Conservation (phyloP, 2,329 filamentous ascomycete genomes). For the Dothiorella sarmentorum region DNA sequence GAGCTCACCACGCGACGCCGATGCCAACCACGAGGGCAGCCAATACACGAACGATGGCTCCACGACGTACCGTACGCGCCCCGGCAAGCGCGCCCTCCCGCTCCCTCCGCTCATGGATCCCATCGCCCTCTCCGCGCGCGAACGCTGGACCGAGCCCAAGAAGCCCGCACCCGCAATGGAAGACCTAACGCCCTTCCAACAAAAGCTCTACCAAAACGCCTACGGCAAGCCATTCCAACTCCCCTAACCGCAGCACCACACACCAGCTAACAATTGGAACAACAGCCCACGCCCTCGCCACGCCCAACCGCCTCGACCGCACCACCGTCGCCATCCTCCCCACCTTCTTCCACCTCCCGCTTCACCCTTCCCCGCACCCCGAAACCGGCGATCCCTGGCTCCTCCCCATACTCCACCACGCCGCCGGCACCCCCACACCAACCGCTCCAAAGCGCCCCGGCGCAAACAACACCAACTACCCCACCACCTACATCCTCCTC, state of each 20-base stretch:
- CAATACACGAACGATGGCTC: slow-evolving; percentile 20
- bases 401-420: slow-evolving; percentile 44
- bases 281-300: slow-evolving; percentile 60
- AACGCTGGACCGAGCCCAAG: slow-evolving; percentile 40
- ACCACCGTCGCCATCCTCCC: slow-evolving; percentile 53
- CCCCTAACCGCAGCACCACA: background rate
- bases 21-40: background rate
- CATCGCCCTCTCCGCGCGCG: slow-evolving; percentile 33
- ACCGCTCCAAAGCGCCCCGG: background rate
- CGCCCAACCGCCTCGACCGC: slow-evolving; percentile 56
- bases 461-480: background rate
- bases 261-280: background rate
- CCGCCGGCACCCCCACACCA: background rate
- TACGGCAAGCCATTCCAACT: slow-evolving; percentile 53
- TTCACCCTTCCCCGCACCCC: slow-evolving; percentile 56
- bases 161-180: slow-evolving; percentile 36
- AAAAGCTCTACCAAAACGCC: slow-evolving; percentile 58
- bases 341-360: slow-evolving; percentile 60
- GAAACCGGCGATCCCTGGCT: slow-evolving; percentile 54
- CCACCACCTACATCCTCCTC: background rate
- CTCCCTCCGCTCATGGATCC: slow-evolving; percentile 50
- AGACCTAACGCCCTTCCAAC: slow-evolving; percentile 51
- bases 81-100: slow-evolving; percentile 37
- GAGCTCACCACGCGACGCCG: background rate
- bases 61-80: slow-evolving; percentile 33